phyloP scores from a whole-genome alignment of 768 basidiomycete genomes.

The Amanita muscaria region DNA sequence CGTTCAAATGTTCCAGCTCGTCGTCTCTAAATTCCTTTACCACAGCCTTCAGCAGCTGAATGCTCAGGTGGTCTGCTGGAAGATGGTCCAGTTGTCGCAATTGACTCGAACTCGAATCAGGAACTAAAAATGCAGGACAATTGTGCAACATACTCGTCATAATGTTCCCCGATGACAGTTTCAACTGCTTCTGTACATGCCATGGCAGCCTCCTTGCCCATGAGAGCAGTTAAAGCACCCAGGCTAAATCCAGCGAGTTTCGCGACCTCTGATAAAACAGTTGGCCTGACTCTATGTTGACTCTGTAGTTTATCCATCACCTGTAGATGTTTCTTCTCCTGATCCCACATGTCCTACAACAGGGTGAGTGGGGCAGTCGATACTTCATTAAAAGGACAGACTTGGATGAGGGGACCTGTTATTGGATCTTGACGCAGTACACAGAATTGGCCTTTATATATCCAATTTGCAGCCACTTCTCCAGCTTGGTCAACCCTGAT shows the following conservation, averaged over 20 bases:
- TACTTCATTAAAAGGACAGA: slow-evolving; percentile 22
- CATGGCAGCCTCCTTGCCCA: slow-evolving; percentile 95
- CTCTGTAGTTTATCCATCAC: slow-evolving; percentile 81
- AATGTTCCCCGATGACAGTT: slow-evolving; percentile 96
- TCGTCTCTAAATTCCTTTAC: slow-evolving; percentile 87
- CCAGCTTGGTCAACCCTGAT: slow-evolving; percentile 93
- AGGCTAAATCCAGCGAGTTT: slow-evolving; percentile 83
- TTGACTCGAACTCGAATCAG: slow-evolving; percentile 46
- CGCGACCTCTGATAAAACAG: slow-evolving; percentile 74
- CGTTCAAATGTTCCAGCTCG: slow-evolving; percentile 89
- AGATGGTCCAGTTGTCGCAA: slow-evolving; percentile 62
- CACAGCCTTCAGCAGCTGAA: slow-evolving; percentile 62
- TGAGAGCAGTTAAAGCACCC: slow-evolving; percentile 74
- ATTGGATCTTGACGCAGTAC: slow-evolving; percentile 54
- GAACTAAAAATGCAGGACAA: slow-evolving; percentile 4
- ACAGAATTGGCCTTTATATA: slow-evolving; percentile 82
- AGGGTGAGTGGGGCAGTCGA: not conserved
- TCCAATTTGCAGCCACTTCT: slow-evolving; percentile 93
- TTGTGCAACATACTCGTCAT: slow-evolving; percentile 75
- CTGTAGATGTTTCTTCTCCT: slow-evolving; percentile 83
- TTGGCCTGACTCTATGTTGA: slow-evolving; percentile 82
- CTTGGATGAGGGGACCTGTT: slow-evolving; percentile 66
- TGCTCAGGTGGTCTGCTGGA: slow-evolving; percentile 64
- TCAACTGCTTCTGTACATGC: slow-evolving; percentile 98
- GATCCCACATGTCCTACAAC: slow-evolving; percentile 90